Evolutionary conservation across 148 eudicot genomes (phyloP).

Genomic region (Talinum fruticosum): DNA sequence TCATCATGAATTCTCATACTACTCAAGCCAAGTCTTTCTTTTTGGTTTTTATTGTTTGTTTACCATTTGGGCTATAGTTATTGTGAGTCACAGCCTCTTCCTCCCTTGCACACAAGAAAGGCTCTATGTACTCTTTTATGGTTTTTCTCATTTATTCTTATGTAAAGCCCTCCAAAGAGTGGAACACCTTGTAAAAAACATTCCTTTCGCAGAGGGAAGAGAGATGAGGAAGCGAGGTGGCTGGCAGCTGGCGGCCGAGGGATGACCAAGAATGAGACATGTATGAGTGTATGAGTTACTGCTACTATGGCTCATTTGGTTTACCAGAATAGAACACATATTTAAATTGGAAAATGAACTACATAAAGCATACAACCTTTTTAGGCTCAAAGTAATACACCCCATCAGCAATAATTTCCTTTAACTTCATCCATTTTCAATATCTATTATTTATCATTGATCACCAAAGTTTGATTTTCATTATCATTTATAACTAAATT

Average conservation of each 20-base stretch:
- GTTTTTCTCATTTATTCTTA: neutral
- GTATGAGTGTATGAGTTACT: too few species aligned
- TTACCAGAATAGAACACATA: neutral
- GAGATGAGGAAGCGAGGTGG: conserved; percentile 68
- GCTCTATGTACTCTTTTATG: neutral
- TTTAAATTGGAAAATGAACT: neutral
- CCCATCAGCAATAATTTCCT: neutral
- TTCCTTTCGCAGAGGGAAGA: conserved; percentile 70
- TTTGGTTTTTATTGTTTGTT: conserved; percentile 3
- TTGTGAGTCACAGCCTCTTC: neutral
- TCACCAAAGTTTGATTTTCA: too few species aligned
- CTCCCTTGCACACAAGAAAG: neutral
- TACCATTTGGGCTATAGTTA: neutral
- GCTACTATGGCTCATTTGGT: neutral
- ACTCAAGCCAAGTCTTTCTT: neutral
- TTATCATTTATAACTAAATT: neutral
- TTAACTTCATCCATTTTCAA: neutral
- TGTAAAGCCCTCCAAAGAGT: neutral
- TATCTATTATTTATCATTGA: too few species aligned
- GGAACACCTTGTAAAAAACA: conserved; percentile 11
- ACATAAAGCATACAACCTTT: neutral
- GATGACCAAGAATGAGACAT: too few species aligned
- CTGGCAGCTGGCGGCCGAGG: conserved; percentile 96
- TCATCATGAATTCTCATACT: neutral
- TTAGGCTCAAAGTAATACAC: neutral